phyloP scores from a whole-genome alignment of 441 rosid species.

The Pelargonium hybrid region DNA sequence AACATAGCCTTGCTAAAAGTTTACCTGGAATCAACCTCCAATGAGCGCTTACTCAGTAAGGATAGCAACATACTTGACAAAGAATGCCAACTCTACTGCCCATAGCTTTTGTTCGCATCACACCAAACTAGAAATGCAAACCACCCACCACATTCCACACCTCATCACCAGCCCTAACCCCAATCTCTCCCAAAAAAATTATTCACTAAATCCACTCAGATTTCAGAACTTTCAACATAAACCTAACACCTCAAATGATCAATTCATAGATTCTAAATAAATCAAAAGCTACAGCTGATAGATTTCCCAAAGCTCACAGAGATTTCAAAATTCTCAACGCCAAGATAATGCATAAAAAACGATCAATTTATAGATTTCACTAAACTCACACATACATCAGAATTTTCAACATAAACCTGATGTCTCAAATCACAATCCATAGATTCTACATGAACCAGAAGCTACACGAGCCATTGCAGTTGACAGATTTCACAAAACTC shows the following conservation, averaged over 20 bases:
- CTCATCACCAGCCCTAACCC: constrained; percentile 3
- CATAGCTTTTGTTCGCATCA: constrained; percentile 41
- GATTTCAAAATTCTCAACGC: too few species aligned
- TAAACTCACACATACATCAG: neutral
- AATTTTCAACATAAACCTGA: neutral
- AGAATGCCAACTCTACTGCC: constrained; percentile 39
- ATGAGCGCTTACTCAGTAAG: constrained; percentile 83
- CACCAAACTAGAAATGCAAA: constrained; percentile 12
- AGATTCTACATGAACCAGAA: too few species aligned
- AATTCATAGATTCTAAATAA: neutral
- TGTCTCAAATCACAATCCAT: too few species aligned
- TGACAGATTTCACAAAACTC: neutral
- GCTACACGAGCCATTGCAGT: neutral
- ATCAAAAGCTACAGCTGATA: neutral
- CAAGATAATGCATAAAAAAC: too few species aligned
- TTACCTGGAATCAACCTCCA: constrained; percentile 92
- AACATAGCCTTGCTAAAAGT: neutral
- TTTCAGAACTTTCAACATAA: neutral
- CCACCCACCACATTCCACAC: constrained; percentile 14
- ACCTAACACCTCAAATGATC: neutral
- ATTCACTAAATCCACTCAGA: neutral
- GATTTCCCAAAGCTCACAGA: too few species aligned
- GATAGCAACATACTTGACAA: constrained; percentile 84
- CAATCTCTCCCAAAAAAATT: neutral
- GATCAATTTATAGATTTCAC: neutral